Base-by-base conservation (phyloP, 371 early-diverging fungal species). In the Saksenaea oblongispora region DNA sequence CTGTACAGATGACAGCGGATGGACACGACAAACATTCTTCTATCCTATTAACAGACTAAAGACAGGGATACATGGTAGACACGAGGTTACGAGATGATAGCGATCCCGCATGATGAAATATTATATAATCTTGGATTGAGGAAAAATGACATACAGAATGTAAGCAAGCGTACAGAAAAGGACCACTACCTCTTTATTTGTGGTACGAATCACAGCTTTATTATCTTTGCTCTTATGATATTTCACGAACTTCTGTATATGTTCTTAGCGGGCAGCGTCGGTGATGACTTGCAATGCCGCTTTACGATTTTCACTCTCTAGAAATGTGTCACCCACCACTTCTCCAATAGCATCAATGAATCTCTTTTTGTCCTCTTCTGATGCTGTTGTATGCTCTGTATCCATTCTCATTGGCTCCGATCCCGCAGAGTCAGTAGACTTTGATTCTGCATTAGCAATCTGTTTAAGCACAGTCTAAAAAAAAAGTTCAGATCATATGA, bases 331-430 rank as follows among this genome's bases (percentile, higher is more conserved):
- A 11, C 54, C 65, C 17, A 65, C 18, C 7, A 34, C 15, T 34
- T 47, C 44, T 15, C 65, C 58, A 11, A 65, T 53, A 31, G 22
- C 24, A 5, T 59, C 59, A 10, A 41, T 24, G 5, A 58, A 51
- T n/a, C 15, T 22, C 15, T 47, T 37, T 11, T 51, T 31, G 11
- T 58, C 65, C 28, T 65, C 41, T 1, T 65, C 65, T 11, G 58
- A 58, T 14, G 47, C 60, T 34, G 44, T 53, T 54, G 54, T 39
- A 13, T 65, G 39, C 27, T 28, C 65, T 11, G 26, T 14, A 15
- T 26, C 54, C 56, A 53, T 39, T 18, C 28, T 47, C 15, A 13
- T 41, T 39, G 39, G 39, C 54, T 61, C 62, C n/a, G 51, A 14
- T 53, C 31, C 62, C 15, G 53, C 61, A 34, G 54, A 47, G 51